Evolutionary conservation across 2,329 filamentous ascomycete genomes (phyloP).

Genomic region (Fusarium clavum): DNA sequence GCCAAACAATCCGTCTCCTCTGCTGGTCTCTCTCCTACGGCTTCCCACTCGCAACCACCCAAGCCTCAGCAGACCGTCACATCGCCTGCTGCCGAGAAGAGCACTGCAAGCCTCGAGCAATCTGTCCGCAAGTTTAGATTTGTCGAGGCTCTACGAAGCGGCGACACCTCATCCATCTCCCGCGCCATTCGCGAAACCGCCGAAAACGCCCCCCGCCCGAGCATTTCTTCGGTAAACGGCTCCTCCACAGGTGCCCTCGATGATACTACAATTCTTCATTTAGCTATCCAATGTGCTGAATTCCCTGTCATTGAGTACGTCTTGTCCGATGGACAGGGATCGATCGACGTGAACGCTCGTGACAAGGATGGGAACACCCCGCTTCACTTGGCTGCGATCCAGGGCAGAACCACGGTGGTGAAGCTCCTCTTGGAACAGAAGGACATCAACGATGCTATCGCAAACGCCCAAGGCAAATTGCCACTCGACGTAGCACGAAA

Average conservation of each 20-base stretch:
- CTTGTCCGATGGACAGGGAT: conserved; percentile 76
- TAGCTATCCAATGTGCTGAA: conserved; percentile 96
- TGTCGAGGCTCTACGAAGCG: conserved; percentile 90
- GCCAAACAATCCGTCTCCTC: conserved; percentile 61
- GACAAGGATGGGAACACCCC: conserved; percentile 96
- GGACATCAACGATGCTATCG: conserved; percentile 86
- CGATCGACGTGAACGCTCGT: conserved; percentile 85
- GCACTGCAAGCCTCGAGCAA: conserved; percentile 77
- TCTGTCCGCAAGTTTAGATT: conserved; percentile 94
- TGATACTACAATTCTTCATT: conserved; percentile 90
- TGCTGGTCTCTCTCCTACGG: conserved; percentile 56
- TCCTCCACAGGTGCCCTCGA: conserved; percentile 64
- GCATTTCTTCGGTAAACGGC: conserved; percentile 65
- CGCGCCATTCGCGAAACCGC: conserved; percentile 80
- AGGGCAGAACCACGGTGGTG: conserved; percentile 84
- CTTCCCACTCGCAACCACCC: conserved; percentile 48
- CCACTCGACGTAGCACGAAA: conserved; percentile 90
- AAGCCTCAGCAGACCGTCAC: conserved; percentile 41
- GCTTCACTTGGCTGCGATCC: conserved; percentile 85
- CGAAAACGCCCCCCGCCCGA: conserved; percentile 64
- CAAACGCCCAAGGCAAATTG: conserved; percentile 86
- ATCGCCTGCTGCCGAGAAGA: conserved; percentile 56
- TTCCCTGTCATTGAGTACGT: conserved; percentile 93
- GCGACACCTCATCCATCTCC: conserved; percentile 90
- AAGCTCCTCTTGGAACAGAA: conserved; percentile 84